Conservation (phyloP, 179 eudicot species). For the Silene coronaria region DNA sequence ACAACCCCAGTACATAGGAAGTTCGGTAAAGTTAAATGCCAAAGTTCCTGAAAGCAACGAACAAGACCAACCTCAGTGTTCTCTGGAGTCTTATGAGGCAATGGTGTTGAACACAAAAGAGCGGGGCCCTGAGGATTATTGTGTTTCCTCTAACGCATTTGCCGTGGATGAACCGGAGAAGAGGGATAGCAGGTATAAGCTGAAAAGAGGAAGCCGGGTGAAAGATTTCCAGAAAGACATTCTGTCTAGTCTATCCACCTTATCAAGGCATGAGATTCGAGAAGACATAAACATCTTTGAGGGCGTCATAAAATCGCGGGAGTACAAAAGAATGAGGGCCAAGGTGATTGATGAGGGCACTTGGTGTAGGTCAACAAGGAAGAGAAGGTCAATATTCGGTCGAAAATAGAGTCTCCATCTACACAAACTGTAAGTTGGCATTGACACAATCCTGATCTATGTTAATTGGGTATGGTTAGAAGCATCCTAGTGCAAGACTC, state of each 20-base stretch:
- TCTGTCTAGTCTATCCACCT: slow-evolving; percentile 50
- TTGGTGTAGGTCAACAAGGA: slow-evolving; percentile 39
- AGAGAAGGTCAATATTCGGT: slow-evolving; percentile 42
- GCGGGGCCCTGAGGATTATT: slow-evolving; percentile 35
- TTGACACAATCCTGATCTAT: background rate
- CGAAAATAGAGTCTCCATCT: slow-evolving; percentile 21
- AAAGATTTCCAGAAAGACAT: slow-evolving; percentile 72
- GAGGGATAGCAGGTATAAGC: slow-evolving; percentile 34
- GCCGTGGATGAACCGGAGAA: slow-evolving; percentile 28
- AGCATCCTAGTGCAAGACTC: too few relatives aligned
- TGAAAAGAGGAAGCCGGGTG: slow-evolving; percentile 65
- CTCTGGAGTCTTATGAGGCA: slow-evolving; percentile 54
- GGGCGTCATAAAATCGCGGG: slow-evolving; percentile 48
- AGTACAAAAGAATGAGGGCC: slow-evolving; percentile 48
- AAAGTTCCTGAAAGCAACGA: slow-evolving; percentile 23
- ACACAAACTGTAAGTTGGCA: background rate
- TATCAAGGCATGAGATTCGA: slow-evolving; percentile 56
- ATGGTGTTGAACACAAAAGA: slow-evolving; percentile 45
- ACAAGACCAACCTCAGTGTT: slow-evolving; percentile 37
- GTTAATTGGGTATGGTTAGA: too few relatives aligned
- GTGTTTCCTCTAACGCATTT: slow-evolving; percentile 43
- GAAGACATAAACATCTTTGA: slow-evolving; percentile 61
- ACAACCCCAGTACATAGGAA: slow-evolving; percentile 15
- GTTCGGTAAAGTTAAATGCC: background rate
- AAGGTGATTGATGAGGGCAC: slow-evolving; percentile 25